Conservation (phyloP, 495 filamentous ascomycete species). For the Pseudoneurospora amorphoporcata region DNA sequence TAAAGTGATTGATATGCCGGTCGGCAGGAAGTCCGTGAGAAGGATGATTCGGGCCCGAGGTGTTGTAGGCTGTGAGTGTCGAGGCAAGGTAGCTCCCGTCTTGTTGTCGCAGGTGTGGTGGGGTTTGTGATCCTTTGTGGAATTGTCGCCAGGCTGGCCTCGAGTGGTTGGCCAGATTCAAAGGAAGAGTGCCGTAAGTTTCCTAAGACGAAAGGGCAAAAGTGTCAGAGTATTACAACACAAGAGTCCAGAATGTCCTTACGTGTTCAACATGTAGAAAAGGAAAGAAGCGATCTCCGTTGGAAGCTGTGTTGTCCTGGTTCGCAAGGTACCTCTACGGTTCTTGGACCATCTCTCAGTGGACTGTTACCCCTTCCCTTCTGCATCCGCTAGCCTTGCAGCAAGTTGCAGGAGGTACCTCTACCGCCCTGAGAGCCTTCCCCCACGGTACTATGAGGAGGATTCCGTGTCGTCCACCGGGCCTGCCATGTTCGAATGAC, state of each 20-base stretch:
- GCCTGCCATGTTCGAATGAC: neutral
- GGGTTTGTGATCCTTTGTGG: neutral
- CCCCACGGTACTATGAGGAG: neutral
- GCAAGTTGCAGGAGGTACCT: neutral
- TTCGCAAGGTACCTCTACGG: neutral
- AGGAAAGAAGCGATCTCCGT: neutral
- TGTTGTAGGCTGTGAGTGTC: neutral
- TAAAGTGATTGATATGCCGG: neutral
- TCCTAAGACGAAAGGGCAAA: neutral
- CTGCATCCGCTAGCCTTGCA: neutral
- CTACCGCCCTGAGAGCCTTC: neutral
- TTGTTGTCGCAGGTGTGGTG: neutral
- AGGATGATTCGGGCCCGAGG: neutral
- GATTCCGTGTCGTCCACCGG: neutral
- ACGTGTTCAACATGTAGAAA: neutral
- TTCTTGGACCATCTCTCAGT: neutral
- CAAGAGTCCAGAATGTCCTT: neutral
- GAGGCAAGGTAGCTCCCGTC: neutral
- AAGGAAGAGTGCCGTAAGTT: neutral
- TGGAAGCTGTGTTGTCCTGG: neutral
- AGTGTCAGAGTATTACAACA: neutral
- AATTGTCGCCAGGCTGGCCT: neutral
- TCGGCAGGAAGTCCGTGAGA: neutral
- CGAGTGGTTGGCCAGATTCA: neutral
- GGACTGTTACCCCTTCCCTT: neutral